Evolutionary conservation across 257 asterid genomes (phyloP).

Genomic region (Petunia axillaris): DNA sequence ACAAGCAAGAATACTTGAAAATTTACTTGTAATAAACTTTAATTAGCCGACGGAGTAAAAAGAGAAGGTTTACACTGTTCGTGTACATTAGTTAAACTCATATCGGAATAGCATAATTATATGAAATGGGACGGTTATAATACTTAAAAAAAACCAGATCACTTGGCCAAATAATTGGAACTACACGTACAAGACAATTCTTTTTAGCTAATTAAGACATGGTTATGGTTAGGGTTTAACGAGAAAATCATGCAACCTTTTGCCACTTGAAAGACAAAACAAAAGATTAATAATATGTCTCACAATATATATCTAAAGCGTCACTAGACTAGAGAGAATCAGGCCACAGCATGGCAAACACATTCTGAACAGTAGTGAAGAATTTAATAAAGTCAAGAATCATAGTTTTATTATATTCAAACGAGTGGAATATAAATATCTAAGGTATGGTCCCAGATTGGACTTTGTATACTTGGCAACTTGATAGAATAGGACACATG

Average conservation of each 20-base stretch:
- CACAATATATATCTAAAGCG: background rate
- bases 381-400: background rate
- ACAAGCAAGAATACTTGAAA: too few relatives aligned
- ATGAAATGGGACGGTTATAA: background rate
- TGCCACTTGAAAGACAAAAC: background rate
- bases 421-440: background rate
- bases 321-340: background rate
- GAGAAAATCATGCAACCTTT: background rate
- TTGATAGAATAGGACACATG: background rate
- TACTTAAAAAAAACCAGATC: background rate
- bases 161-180: background rate
- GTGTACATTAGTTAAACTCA: too few relatives aligned
- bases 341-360: background rate
- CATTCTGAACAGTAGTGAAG: background rate
- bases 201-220: background rate
- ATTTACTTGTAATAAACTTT: too few relatives aligned
- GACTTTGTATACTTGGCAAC: constrained; percentile 8
- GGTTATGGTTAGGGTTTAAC: background rate
- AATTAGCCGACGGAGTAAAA: too few relatives aligned
- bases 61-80: too few relatives aligned
- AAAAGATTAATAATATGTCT: background rate
- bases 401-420: background rate
- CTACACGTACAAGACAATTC: background rate
- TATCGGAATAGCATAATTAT: too few relatives aligned
- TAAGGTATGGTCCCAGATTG: constrained; percentile 7